Evolutionary conservation across 805 yeast genomes (phyloP).

Genomic region (Saccharomycopsis olivae): DNA sequence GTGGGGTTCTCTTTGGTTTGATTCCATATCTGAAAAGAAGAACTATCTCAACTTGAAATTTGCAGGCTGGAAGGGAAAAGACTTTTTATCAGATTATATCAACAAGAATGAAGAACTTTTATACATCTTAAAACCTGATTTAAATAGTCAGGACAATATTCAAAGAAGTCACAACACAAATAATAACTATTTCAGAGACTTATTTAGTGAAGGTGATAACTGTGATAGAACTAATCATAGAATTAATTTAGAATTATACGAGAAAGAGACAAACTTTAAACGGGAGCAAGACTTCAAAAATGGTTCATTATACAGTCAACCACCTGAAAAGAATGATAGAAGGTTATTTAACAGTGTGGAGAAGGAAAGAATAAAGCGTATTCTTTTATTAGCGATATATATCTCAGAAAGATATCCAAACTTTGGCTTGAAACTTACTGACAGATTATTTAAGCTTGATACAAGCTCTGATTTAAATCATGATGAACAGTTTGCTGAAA

Average conservation of each 20-base stretch:
- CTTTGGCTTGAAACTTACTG: slow-evolving; percentile 43
- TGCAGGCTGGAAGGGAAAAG: slow-evolving; percentile 20
- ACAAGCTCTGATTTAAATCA: slow-evolving; percentile 7
- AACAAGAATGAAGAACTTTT: slow-evolving; percentile 16
- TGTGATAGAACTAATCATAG: slow-evolving; percentile 17
- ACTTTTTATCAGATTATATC: slow-evolving; percentile 15
- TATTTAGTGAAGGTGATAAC: slow-evolving; percentile 17
- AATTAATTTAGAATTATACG: slow-evolving; percentile 12
- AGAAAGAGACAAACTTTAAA: slow-evolving; percentile 12
- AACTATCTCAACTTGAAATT: slow-evolving; percentile 18
- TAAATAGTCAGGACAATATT: slow-evolving; percentile 15
- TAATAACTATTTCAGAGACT: slow-evolving; percentile 18
- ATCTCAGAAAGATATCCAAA: slow-evolving; percentile 38
- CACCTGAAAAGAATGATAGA: slow-evolving; percentile 11
- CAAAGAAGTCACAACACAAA: slow-evolving; percentile 18
- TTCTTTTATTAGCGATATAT: slow-evolving; percentile 38
- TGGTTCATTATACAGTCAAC: slow-evolving; percentile 4
- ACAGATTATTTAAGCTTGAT: slow-evolving; percentile 35
- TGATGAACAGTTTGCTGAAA: slow-evolving; percentile 5
- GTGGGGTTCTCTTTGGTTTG: slow-evolving; percentile 81
- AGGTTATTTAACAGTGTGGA: slow-evolving; percentile 27
- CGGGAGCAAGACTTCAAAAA: slow-evolving; percentile 2
- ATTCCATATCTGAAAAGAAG: slow-evolving; percentile 40
- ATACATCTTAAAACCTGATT: slow-evolving; percentile 15
- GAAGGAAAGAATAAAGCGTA: slow-evolving; percentile 40